Evolutionary conservation across 345 rosid species (phyloP), one percentile per base, ranked within the genome.

Genomic region (Physaria fendleri): DNA sequence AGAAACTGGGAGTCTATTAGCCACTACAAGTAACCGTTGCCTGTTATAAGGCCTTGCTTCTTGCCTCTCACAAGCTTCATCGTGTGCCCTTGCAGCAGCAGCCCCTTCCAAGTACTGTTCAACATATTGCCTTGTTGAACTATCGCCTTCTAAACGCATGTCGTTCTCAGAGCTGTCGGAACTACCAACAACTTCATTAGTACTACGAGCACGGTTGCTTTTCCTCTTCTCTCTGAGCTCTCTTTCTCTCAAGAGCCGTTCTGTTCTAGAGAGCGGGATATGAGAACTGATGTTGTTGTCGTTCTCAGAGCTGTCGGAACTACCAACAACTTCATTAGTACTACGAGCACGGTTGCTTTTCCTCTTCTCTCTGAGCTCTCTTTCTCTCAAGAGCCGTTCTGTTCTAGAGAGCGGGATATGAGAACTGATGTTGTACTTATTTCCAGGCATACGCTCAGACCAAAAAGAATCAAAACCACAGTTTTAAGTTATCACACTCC

Each of bases 1-100:
- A 68, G 96, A 94, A 51, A 94, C 99, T 0, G 99, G 99, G 29
- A 94, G 77, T 76, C 99, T 82, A 35, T 94, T 94, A 69, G 99
- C 99, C 66, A 94, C 99, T 8, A 94, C 99, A 75, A 94, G 78
- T 21, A 94, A 73, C 32, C 99, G 71, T 61, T 94, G 99, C 76
- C 79, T 87, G 45, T 35, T 62, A 65, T 72, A 49, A 72, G 92
- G 84, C 81, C 81, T 81, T n/a, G 56, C 79, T 54, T 87, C 90
- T 64, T 59, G 82, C 65, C 78, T 76, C 56, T 87, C 94, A 54
- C 67, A 73, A 37, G 71, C 82, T 65, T 79, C 90, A 46, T 58
- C 51, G 17, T 60, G 78, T 0, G 74, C 72, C 72, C 54, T 64
- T 5, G 80, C 71, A 28, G 90, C 84, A 18, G 81, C 76, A 44